Evolutionary conservation across 805 yeast species (phyloP).

Genomic region (Clavispora santaluciae): DNA sequence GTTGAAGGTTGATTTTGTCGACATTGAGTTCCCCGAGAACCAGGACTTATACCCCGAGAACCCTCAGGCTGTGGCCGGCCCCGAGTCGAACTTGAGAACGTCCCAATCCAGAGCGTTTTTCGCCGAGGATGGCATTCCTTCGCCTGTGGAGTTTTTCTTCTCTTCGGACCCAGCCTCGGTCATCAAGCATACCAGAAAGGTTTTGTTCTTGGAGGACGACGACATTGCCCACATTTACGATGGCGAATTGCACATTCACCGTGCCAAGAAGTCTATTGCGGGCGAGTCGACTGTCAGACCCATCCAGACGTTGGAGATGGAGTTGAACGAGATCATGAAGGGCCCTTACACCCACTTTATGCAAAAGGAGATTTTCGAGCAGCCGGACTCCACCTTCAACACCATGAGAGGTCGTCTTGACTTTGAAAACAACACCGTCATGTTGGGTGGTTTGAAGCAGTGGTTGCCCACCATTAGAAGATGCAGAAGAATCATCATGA

Average conservation of each 20-base stretch:
- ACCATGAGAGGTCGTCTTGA: slow-evolving; percentile 99
- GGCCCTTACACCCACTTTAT: slow-evolving; percentile 94
- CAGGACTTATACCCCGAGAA: slow-evolving; percentile 26
- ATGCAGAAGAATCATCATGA: slow-evolving; percentile 93
- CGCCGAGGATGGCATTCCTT: slow-evolving; percentile 87
- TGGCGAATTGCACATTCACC: slow-evolving; percentile 97
- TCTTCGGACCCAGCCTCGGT: slow-evolving; percentile 98
- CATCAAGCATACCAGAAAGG: slow-evolving; percentile 94
- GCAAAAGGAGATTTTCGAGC: slow-evolving; percentile 98
- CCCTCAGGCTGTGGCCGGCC: slow-evolving; percentile 49
- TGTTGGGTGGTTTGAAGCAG: slow-evolving; percentile 83
- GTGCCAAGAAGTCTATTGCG: slow-evolving; percentile 76
- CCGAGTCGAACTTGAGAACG: slow-evolving; percentile 63
- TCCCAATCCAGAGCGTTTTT: slow-evolving; percentile 96
- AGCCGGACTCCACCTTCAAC: slow-evolving; percentile 96
- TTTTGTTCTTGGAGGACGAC: slow-evolving; percentile 92
- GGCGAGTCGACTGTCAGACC: slow-evolving; percentile 92
- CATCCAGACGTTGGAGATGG: slow-evolving; percentile 94
- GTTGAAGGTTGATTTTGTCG: slow-evolving; percentile 96
- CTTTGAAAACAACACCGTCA: slow-evolving; percentile 71
- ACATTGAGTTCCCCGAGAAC: slow-evolving; percentile 89
- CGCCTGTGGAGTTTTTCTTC: slow-evolving; percentile 91
- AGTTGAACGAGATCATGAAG: slow-evolving; percentile 96
- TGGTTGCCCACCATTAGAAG: slow-evolving; percentile 86
- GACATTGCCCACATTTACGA: slow-evolving; percentile 97